These are phyloP conservation scores for Scleroderma bovista DNA, from an alignment of 768 basidiomycete species.

Conservation along the genomic window DNA sequence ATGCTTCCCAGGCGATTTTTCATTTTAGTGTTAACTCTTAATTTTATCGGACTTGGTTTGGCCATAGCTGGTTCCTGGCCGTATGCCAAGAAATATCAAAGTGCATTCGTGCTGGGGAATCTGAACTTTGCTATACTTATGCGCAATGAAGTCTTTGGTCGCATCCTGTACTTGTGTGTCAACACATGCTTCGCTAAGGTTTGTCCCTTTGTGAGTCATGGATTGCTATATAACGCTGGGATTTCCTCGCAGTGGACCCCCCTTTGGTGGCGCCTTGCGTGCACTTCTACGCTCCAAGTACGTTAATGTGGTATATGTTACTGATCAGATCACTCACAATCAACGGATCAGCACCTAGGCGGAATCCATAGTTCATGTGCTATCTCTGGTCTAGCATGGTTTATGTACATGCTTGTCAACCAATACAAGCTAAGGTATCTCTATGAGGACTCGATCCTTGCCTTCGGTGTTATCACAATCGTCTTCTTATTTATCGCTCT, in stretches of 20 bases:
- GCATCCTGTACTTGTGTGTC: conserved; percentile 63
- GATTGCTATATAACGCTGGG: neutral
- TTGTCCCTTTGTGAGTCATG: neutral
- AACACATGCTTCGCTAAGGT: conserved; percentile 76
- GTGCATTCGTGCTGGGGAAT: conserved; percentile 72
- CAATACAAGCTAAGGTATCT: conserved; percentile 45
- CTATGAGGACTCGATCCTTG: conserved; percentile 52
- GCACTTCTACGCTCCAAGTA: conserved; percentile 69
- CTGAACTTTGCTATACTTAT: conserved; percentile 66
- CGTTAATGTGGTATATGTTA: neutral
- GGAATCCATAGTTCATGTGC: conserved; percentile 79
- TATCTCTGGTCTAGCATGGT: conserved; percentile 63
- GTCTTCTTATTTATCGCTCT: conserved; percentile 53
- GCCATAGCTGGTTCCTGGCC: conserved; percentile 61
- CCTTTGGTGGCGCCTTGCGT: conserved; percentile 63
- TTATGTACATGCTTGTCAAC: conserved; percentile 55
- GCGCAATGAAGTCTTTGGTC: conserved; percentile 79
- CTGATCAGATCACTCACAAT: conserved; percentile 4
- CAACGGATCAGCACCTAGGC: conserved; percentile 54
- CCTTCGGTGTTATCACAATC: conserved; percentile 56
- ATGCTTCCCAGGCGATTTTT: conserved; percentile 59
- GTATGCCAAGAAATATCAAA: conserved; percentile 60
- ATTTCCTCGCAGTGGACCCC: conserved; percentile 55
- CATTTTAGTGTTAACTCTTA: conserved; percentile 52
- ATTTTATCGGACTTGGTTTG: conserved; percentile 53